Evolutionary conservation across 2,329 filamentous ascomycete species (phyloP), one percentile per base, ranked within the genome.

Genomic region (Diaporthe amygdali): DNA sequence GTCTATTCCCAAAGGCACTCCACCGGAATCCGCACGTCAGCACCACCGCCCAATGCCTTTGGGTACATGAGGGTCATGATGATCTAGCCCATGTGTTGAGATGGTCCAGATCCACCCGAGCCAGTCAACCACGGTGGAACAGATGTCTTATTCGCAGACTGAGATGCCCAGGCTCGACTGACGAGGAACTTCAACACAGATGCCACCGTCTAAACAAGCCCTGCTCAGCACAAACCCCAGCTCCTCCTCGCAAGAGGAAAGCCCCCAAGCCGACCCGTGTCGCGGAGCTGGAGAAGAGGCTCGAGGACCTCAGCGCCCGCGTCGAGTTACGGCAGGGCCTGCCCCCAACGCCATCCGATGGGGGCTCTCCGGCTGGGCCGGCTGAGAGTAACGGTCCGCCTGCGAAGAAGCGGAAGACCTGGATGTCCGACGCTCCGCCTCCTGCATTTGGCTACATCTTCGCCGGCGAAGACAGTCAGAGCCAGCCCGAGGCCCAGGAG

Each of bases 241-340:
- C 85, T 17, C 84, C 85, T 64, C 83, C 85, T 3, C 82, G 85
- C 54, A 80, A 82, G 64, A 85, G 85, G 75, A 87, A 84, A 76
- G 79, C 81, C 25, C 81, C 82, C 51, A 86, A 84, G 77, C 80
- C 84, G 20, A 87, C 84, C 22, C 80, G 85, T 56, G 85, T 88
- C 49, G 82, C 85, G 22, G 85, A 87, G 77, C 80, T 88, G 14
- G 86, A 88, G 77, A 84, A 84, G 76, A 81, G 85, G 1, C 80
- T 88, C 1, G 82, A 87, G 71, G 84, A 87, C 76, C 79, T 88
- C 69, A 85, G 84, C 3, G 83, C 83, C 1, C 83, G 85, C 63
- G 80, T 87, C 51, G 80, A 82, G 72, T 76, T 76, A 70, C 67
- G 51, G 22, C 68, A 72, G 27, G 68, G 41, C 54, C 73, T 69